Evolutionary conservation across 2,329 filamentous ascomycete species (phyloP).

Genomic region (Pestalotiopsis sp.): DNA sequence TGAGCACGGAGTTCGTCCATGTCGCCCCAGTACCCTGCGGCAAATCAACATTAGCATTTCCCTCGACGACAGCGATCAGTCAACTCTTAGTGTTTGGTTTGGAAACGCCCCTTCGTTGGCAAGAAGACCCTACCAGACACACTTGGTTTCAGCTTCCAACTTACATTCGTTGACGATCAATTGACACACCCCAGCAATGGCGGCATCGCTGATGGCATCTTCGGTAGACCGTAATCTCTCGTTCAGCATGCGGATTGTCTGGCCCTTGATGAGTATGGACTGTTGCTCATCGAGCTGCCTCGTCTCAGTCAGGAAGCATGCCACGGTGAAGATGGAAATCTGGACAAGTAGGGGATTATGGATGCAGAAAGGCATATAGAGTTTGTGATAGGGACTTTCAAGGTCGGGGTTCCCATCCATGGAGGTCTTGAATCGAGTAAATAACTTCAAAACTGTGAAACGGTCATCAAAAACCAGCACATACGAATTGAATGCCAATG

Average conservation of each 20-base stretch:
- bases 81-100: too few species aligned
- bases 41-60: background rate
- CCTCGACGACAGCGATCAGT: too few species aligned
- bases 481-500: background rate
- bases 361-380: constrained; percentile 15
- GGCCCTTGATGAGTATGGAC: constrained; percentile 15
- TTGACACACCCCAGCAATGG: constrained; percentile 13
- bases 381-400: constrained; percentile 11
- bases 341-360: constrained; percentile 15
- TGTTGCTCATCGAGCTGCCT: constrained; percentile 14
- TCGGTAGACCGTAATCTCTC: constrained; percentile 8
- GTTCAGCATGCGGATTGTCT: constrained; percentile 15
- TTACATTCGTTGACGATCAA: constrained; percentile 14
- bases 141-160: background rate
- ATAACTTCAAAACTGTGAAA: constrained; percentile 6
- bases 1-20: constrained; percentile 12
- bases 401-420: constrained; percentile 12
- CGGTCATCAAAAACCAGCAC: background rate
- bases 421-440: constrained; percentile 9
- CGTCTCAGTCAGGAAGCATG: constrained; percentile 14
- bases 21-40: constrained; percentile 13
- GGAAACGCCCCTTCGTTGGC: background rate
- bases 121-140: background rate
- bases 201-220: constrained; percentile 4
- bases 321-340: constrained; percentile 14